Base-by-base conservation (phyloP, 441 rosid species). In the Daphne laureola region DNA sequence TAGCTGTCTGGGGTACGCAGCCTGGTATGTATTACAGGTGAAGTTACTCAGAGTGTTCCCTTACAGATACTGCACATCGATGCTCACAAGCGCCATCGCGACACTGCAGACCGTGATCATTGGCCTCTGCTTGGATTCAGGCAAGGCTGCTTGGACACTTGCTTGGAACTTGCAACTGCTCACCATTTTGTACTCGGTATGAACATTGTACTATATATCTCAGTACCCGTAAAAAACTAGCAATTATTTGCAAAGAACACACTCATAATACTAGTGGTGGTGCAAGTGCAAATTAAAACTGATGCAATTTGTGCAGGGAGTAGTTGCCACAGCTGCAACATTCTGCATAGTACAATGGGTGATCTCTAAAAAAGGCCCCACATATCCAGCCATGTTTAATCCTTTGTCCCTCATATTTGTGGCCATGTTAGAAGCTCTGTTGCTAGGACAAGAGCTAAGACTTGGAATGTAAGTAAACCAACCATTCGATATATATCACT, bases 341-440 rank as follows among this genome's bases (percentile, higher is more conserved):
- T 77, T 72, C 21, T 67, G 70, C 62, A 46, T 77, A 18, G 45
- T 77, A 15, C 17, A 65, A 0, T 70, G 73, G 74, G 70, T 60
- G 12, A 59, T 77, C 14, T 35, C 55, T 5, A 70, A 41, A 14
- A 62, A 63, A 58, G 86, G 73, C 16, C 82, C 80, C 1, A 68
- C 73, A 38, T 80, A 69, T 51, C 80, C 86, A 2, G 14, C 82
- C 0, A 80, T 72, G 82, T 80, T 77, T 64, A 77, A 72, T 23
- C 82, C 82, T 0, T 43, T 77, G 46, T 38, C 77, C 0, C 64
- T 80, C 4, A 72, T 77, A 46, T 77, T 80, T 40, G 78, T 73
- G 7, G 56, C 78, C 14, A 2, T 80, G 6, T 63, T 62, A 8
- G 82, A 70, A 36, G 66, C 68, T 31, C 57, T 74, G n/a, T 2